Evolutionary conservation across 2,329 filamentous ascomycete genomes (phyloP), one percentile per base, ranked within the genome.

Genomic region (Botrytis hyacinthi): DNA sequence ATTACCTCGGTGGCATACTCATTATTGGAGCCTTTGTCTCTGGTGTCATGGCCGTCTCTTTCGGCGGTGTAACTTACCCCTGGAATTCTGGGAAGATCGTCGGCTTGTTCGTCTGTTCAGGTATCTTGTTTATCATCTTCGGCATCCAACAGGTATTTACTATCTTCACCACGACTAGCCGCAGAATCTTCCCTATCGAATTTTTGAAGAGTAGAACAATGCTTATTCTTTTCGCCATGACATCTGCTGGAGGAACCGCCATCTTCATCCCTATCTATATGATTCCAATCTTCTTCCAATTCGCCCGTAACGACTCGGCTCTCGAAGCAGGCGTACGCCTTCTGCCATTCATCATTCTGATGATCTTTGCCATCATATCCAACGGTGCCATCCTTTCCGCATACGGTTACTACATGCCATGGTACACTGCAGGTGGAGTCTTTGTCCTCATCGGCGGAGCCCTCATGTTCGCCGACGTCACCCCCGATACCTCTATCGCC

Each of bases 211-310:
- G 82, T 9, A 78, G 77, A n/a, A 77, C 81, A 1, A 80, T 84
- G 71, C 77, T 82, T 2, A 78, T 80, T 18, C 74, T 82, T 29
- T 83, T 84, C 66, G 79, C 79, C 66, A 42, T 57, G 22, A 84
- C 82, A 0, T 78, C 81, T 5, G 35, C 32, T 5, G 80, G 81
- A 0, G 82, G 80, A 8, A 80, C 82, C 5, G 79, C 81, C 7
- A 79, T 82, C 14, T 83, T 84, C 42, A 82, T 86, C 60, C 76
- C 84, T 2, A 79, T 81, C 5, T 84, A 83, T 77, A 57, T 71
- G n/a, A 44, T 86, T 66, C 84, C 87, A 42, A 86, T 88, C 73
- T 84, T 84, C 76, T 87, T 86, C 70, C 85, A 86, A 69, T 86
- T 86, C 73, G 85, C 87, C 48, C 83, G 84, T 18, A 83, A 83